Evolutionary conservation across 371 early-diverging fungal species (phyloP).

Genomic region (Syncephalastrum monosporum): DNA sequence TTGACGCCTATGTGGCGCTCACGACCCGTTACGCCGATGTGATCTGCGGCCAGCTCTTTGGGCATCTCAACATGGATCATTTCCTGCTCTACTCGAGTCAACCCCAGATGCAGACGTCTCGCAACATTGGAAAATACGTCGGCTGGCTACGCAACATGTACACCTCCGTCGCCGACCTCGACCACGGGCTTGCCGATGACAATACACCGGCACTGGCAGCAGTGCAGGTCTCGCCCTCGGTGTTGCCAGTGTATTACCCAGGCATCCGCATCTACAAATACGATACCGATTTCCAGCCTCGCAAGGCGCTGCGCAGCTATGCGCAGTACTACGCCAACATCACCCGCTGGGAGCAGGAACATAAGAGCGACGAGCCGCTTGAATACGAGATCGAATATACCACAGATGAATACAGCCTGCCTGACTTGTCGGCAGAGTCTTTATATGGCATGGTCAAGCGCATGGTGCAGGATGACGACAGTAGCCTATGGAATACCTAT

Average conservation of each 20-base stretch:
- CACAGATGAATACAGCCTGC: constrained; percentile 57
- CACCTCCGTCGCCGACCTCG: constrained; percentile 16
- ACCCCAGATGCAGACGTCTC: constrained; percentile 6
- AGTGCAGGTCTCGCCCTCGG: constrained; percentile 67
- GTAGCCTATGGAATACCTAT: constrained; percentile 35
- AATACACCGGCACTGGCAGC: constrained; percentile 37
- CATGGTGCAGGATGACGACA: constrained; percentile 29
- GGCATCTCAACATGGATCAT: constrained; percentile 83
- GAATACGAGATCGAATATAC: constrained; percentile 61
- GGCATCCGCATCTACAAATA: constrained; percentile 70
- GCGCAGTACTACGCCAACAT: constrained; percentile 41
- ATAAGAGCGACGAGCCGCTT: constrained; percentile 13
- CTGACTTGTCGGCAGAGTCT: constrained; percentile 55
- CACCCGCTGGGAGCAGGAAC: constrained; percentile 36
- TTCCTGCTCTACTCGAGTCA: constrained; percentile 55
- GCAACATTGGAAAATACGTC: constrained; percentile 32
- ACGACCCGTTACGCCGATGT: constrained; percentile 58
- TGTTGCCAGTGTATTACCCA: constrained; percentile 77
- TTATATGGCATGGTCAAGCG: constrained; percentile 48
- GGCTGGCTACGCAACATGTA: constrained; percentile 38
- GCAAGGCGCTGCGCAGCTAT: constrained; percentile 31
- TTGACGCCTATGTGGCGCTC: constrained; percentile 56
- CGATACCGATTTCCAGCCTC: constrained; percentile 18
- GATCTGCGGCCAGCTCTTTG: constrained; percentile 74
- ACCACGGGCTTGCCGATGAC: constrained; percentile 1